These are phyloP conservation scores for Cutaneotrichosporon cavernicola DNA, from an alignment of 1,284 basidiomycete species.

Conservation along the genomic window DNA sequence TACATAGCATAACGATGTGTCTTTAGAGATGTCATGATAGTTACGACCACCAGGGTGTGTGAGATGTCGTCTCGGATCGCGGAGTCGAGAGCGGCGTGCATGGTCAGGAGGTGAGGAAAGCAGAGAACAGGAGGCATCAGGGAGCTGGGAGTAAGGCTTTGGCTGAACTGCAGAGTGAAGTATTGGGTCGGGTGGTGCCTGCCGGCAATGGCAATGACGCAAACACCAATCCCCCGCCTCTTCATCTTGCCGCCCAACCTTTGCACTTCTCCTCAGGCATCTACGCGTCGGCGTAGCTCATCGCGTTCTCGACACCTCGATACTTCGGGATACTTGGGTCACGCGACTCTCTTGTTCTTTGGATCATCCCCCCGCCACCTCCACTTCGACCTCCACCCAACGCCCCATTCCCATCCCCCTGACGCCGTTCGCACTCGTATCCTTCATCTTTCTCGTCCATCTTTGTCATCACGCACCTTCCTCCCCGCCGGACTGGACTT, in stretches of 20 bases:
- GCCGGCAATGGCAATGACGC: background rate
- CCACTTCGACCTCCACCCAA: background rate
- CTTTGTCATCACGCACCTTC: background rate
- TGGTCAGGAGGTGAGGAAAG: too few relatives aligned
- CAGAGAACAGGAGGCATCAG: background rate
- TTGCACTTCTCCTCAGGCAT: background rate
- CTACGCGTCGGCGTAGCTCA: background rate
- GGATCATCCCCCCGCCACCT: background rate
- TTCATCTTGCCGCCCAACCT: slow-evolving; percentile 1
- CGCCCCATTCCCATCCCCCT: background rate
- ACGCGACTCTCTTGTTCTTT: background rate
- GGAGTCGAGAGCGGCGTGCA: too few relatives aligned
- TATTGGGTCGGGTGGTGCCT: background rate
- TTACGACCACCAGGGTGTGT: background rate
- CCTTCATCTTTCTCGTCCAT: background rate
- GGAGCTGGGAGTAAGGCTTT: background rate
- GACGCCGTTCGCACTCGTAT: background rate
- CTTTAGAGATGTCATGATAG: background rate
- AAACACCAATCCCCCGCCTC: background rate
- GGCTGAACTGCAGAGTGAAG: background rate
- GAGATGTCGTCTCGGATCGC: background rate
- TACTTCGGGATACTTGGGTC: background rate
- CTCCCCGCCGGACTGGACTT: too few relatives aligned
- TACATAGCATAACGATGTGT: background rate
- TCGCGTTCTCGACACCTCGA: background rate